phyloP scores from a whole-genome alignment of 495 filamentous ascomycete genomes.

The Penicillium silybi region DNA sequence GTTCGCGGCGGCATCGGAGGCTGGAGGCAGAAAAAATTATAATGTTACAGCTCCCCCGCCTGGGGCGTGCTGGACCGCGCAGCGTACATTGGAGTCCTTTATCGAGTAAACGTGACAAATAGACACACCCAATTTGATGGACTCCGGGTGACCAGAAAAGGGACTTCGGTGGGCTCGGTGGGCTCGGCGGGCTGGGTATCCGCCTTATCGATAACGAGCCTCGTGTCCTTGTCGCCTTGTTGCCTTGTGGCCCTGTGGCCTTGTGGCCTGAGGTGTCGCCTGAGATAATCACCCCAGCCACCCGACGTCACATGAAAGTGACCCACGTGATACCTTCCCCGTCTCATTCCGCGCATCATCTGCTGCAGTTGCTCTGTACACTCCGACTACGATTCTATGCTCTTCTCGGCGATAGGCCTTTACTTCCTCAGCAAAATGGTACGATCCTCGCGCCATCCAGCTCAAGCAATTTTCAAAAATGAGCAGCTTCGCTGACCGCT shows the following conservation, averaged over 20 bases:
- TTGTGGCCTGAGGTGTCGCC: neutral
- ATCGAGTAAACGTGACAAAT: conserved; percentile 30
- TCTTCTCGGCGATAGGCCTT: conserved; percentile 1
- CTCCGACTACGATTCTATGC: conserved; percentile 1
- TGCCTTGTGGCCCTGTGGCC: no score
- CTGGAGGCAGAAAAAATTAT: conserved; percentile 12
- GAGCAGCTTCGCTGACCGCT: neutral
- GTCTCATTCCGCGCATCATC: conserved; percentile 14
- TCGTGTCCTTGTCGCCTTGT: no score
- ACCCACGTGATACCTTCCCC: conserved; percentile 22
- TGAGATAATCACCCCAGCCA: conserved; percentile 13
- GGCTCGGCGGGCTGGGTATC: no score
- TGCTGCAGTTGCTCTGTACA: conserved; percentile 2
- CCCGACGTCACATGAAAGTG: conserved; percentile 29
- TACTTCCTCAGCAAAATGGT: conserved; percentile 18
- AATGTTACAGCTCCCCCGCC: conserved; percentile 3
- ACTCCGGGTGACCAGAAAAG: conserved; percentile 14
- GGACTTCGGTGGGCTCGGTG: conserved; percentile 20
- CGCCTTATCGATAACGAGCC: conserved; percentile 22
- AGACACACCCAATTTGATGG: conserved; percentile 23
- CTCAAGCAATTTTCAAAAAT: neutral
- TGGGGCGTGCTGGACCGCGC: conserved; percentile 21
- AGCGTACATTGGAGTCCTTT: conserved; percentile 26
- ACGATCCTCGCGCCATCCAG: conserved; percentile 1
- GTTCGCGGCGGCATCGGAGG: conserved; percentile 10